Evolutionary conservation across 1,139 yeast genomes (phyloP).

Genomic region (Yamadazyma jaroonii): DNA sequence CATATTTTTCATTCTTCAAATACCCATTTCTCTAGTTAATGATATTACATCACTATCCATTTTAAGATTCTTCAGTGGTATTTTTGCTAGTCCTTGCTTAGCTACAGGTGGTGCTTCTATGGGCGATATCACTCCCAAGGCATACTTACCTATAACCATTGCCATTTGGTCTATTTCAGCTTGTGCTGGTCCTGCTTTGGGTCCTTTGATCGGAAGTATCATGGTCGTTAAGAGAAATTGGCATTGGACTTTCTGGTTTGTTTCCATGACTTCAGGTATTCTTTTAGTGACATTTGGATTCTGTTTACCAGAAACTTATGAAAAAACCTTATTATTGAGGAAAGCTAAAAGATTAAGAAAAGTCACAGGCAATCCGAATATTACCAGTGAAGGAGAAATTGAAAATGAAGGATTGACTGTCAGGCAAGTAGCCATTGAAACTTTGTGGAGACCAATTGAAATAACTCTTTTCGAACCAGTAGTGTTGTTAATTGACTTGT

Average conservation of each 20-base stretch:
- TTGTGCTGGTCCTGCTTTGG: constrained; percentile 35
- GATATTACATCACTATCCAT: constrained; percentile 30
- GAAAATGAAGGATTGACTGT: constrained; percentile 19
- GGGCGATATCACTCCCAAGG: constrained; percentile 23
- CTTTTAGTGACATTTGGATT: constrained; percentile 23
- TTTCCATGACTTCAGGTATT: constrained; percentile 29
- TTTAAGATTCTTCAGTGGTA: constrained; percentile 30
- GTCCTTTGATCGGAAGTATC: constrained; percentile 36
- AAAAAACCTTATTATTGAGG: constrained; percentile 32
- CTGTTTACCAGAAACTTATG: constrained; percentile 34
- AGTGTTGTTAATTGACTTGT: constrained; percentile 44
- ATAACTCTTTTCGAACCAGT: constrained; percentile 44
- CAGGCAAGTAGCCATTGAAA: constrained; percentile 28
- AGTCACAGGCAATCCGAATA: constrained; percentile 30
- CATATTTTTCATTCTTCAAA: constrained; percentile 31
- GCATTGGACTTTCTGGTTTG: constrained; percentile 43
- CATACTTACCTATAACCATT: constrained; percentile 31
- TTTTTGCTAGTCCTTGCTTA: constrained; percentile 33
- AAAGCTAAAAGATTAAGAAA: constrained; percentile 36
- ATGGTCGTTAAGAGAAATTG: constrained; percentile 18
- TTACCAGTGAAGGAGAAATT: constrained; percentile 28
- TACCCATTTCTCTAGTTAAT: constrained; percentile 29
- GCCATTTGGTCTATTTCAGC: constrained; percentile 36
- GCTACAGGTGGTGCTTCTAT: constrained; percentile 37
- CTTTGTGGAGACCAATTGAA: constrained; percentile 50